Evolutionary conservation across 306 rosid species (phyloP).

Genomic region (Begonia loranthoides): DNA sequence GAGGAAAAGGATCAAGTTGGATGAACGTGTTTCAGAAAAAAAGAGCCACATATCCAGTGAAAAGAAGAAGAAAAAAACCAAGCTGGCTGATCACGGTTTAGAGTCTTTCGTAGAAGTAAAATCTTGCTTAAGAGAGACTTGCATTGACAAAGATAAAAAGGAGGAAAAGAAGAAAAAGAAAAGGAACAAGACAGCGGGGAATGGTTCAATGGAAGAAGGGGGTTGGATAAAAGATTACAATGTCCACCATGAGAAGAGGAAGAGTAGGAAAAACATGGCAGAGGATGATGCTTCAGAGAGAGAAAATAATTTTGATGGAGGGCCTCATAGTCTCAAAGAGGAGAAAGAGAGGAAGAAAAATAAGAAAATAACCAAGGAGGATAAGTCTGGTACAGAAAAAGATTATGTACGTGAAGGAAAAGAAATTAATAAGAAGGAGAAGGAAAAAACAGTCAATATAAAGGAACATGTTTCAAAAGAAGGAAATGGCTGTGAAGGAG

Average conservation of each 20-base stretch:
- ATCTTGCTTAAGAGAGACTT: not conserved
- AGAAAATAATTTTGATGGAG: no score
- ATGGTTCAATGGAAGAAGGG: conserved; percentile 1
- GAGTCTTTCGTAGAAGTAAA: not conserved
- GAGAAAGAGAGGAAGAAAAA: not conserved
- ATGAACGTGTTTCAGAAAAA: conserved; percentile 1
- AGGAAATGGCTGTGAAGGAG: conserved; percentile 4
- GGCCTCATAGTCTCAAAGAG: not conserved
- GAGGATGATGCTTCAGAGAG: not conserved
- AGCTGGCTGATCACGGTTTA: not conserved
- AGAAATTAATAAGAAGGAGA: conserved; percentile 3
- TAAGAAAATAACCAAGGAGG: not conserved
- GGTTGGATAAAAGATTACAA: not conserved
- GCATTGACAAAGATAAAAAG: not conserved
- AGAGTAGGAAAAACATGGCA: not conserved
- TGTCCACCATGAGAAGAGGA: not conserved
- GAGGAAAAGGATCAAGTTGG: conserved; percentile 2
- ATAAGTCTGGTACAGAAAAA: not conserved
- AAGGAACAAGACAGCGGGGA: conserved; percentile 1
- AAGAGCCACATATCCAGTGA: not conserved
- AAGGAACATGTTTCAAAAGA: conserved; percentile 1
- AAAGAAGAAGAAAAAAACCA: conserved; percentile 9
- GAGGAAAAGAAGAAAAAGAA: conserved; percentile 14
- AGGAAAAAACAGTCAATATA: not conserved
- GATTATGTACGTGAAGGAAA: not conserved